Percentiles rank a stretch among this genome's conserved stretches.
Evolutionary conservation across 2,329 filamentous ascomycete species (phyloP).

Genomic region (Hypoxylon sp.): DNA sequence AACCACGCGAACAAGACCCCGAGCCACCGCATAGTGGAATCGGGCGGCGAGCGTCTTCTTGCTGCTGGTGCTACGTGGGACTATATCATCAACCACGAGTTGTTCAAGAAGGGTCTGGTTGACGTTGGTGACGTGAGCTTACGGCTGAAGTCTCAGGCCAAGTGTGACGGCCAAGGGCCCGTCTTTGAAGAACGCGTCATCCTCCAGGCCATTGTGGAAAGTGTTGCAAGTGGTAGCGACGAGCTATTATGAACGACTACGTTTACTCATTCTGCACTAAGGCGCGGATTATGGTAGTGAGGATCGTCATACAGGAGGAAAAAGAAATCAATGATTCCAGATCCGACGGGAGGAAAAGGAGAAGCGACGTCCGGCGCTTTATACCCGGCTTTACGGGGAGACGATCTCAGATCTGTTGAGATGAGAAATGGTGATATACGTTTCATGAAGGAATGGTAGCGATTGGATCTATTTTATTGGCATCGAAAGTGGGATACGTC

Average conservation of each 20-base stretch:
- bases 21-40: constrained; percentile 76
- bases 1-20: constrained; percentile 72
- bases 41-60: constrained; percentile 76
- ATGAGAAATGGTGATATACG: constrained; percentile 24
- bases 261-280: background rate
- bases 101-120: constrained; percentile 81
- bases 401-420: constrained; percentile 5
- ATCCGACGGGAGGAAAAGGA: background rate
- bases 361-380: background rate
- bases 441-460: constrained; percentile 29
- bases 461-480: constrained; percentile 10
- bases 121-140: constrained; percentile 87
- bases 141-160: constrained; percentile 77
- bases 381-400: constrained; percentile 2
- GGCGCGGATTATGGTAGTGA: background rate
- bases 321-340: background rate
- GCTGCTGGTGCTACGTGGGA: constrained; percentile 89
- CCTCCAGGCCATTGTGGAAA: constrained; percentile 79
- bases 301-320: background rate
- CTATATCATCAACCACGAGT: constrained; percentile 82
- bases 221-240: constrained; percentile 81
- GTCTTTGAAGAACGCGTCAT: constrained; percentile 87
- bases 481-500: constrained; percentile 1
- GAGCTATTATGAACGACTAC: constrained; percentile 71
- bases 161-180: constrained; percentile 88